Conservation (phyloP, 2,329 filamentous ascomycete species). For the Akanthomyces lecanii region DNA sequence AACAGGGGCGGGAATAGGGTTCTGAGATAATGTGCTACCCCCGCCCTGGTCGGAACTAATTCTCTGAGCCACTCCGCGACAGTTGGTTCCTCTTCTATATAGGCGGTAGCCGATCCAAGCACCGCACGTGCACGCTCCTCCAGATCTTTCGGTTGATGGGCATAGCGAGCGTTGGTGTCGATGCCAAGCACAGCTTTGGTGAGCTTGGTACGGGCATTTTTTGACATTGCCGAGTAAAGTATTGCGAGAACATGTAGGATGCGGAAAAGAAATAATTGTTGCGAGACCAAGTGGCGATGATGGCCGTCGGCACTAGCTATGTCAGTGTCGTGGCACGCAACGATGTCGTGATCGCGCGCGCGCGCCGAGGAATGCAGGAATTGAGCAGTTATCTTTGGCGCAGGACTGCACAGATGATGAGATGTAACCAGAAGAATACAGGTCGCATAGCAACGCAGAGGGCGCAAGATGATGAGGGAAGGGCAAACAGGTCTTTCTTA, state of each 20-base stretch:
- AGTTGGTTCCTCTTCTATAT: constrained; percentile 64
- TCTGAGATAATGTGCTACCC: constrained; percentile 47
- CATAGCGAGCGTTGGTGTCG: constrained; percentile 28
- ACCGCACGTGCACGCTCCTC: constrained; percentile 24
- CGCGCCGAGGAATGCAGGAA: background rate
- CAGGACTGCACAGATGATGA: background rate
- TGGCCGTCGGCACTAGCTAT: background rate
- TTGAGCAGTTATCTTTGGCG: background rate
- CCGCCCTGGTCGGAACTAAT: constrained; percentile 45
- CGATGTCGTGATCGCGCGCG: constrained; percentile 1
- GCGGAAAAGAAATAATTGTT: background rate
- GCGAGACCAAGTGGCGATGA: background rate
- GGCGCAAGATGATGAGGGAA: background rate
- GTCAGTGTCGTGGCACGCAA: background rate
- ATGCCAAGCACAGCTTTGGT: constrained; percentile 30
- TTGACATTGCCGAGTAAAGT: background rate
- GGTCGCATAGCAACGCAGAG: background rate
- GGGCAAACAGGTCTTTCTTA: background rate
- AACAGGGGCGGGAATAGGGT: constrained; percentile 59
- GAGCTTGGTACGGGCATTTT: constrained; percentile 12
- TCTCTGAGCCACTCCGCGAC: constrained; percentile 57
- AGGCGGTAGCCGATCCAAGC: constrained; percentile 27
- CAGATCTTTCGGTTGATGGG: constrained; percentile 25
- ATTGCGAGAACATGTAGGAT: background rate
- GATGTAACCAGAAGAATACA: background rate